These are phyloP conservation scores for Globisporangium cylindrosporum DNA, from an alignment of 352 stramenopile genomes.

Conservation along the genomic window DNA sequence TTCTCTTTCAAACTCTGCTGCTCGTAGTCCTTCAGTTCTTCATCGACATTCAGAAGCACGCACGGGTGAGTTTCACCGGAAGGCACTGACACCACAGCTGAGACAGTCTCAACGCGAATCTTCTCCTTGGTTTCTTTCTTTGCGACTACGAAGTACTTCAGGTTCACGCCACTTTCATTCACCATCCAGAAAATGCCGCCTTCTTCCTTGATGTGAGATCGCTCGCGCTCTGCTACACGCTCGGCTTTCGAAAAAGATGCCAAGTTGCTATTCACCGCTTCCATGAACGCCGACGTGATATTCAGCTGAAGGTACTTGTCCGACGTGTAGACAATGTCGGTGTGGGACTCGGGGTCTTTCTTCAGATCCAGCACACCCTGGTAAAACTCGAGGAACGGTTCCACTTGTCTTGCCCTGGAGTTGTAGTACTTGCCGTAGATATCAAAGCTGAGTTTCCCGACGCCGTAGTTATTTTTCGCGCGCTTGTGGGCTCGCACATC, in stretches of 20 bases:
- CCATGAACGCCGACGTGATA: constrained; percentile 81
- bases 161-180: constrained; percentile 75
- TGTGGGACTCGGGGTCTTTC: constrained; percentile 64
- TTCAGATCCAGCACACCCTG: constrained; percentile 70
- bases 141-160: constrained; percentile 78
- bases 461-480: constrained; percentile 62
- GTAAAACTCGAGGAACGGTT: constrained; percentile 88
- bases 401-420: constrained; percentile 58
- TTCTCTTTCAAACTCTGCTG: constrained; percentile 86
- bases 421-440: constrained; percentile 91
- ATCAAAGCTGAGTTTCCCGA: constrained; percentile 75
- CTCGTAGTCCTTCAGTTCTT: constrained; percentile 67
- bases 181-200: constrained; percentile 83
- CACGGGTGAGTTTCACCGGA: constrained; percentile 53
- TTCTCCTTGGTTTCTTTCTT: constrained; percentile 63
- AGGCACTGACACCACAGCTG: constrained; percentile 49
- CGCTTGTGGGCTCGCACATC: constrained; percentile 44
- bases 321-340: constrained; percentile 73
- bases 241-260: constrained; percentile 69
- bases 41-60: constrained; percentile 54
- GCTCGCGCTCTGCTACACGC: constrained; percentile 34
- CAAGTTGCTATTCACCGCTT: constrained; percentile 66
- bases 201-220: constrained; percentile 82
- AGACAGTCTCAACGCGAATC: constrained; percentile 51
- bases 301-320: constrained; percentile 87